A percentile compares a stretch with the other conserved stretches of the same genome.
Evolutionary conservation across 148 eudicot genomes (phyloP).

Genomic region (Amaranthus hypochondriacus): DNA sequence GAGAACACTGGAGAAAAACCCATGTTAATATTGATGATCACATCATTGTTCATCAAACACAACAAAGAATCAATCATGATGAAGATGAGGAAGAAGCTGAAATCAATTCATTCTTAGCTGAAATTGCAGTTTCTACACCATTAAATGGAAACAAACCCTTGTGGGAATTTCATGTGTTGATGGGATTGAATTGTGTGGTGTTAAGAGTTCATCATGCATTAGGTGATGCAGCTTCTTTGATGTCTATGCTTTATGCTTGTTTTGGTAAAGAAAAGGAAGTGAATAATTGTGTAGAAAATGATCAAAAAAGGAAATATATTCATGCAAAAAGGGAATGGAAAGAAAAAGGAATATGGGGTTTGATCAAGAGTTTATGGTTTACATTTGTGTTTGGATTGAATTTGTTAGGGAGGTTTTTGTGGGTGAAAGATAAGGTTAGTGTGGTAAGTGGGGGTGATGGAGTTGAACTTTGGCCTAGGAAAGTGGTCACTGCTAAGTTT

Average conservation of each 20-base stretch:
- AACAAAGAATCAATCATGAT: neutral
- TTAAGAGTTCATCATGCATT: slow-evolving; percentile 63
- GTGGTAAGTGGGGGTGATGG: slow-evolving; percentile 56
- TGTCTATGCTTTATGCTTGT: slow-evolving; percentile 51
- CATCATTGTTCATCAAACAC: slow-evolving; percentile 20
- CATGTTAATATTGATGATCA: slow-evolving; percentile 56
- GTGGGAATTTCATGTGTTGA: slow-evolving; percentile 66
- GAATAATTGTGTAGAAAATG: neutral
- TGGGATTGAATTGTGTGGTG: slow-evolving; percentile 44
- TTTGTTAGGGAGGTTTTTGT: slow-evolving; percentile 38
- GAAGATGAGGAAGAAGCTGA: slow-evolving; percentile 28
- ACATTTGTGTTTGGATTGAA: slow-evolving; percentile 34
- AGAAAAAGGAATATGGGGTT: slow-evolving; percentile 23
- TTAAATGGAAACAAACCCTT: slow-evolving; percentile 50
- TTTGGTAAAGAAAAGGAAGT: slow-evolving; percentile 9
- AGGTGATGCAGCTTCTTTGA: slow-evolving; percentile 68
- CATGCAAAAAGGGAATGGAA: neutral
- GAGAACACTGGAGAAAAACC: slow-evolving; percentile 45
- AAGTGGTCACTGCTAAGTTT: slow-evolving; percentile 55
- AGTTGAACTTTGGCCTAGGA: slow-evolving; percentile 70
- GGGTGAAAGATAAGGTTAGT: slow-evolving; percentile 48
- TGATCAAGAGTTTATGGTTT: slow-evolving; percentile 37
- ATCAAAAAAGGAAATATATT: neutral
- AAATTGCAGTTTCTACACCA: slow-evolving; percentile 47
- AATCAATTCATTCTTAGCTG: slow-evolving; percentile 44